phyloP scores from a whole-genome alignment of 495 filamentous ascomycete genomes.

The Trichoderma reesei region DNA sequence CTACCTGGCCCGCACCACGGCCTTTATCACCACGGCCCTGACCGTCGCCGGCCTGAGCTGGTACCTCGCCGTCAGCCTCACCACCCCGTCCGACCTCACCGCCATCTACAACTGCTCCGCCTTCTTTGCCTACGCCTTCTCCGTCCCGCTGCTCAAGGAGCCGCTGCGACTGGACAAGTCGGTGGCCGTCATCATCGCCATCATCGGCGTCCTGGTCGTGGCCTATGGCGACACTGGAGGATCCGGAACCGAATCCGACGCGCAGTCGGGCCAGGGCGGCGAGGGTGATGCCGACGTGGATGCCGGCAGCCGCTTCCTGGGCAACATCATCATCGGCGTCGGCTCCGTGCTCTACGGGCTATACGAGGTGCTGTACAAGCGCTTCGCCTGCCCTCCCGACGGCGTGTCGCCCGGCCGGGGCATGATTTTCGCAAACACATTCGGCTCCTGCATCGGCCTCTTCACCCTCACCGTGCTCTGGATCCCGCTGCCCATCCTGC shows the following conservation, averaged over 20 bases:
- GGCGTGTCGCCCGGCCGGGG: conserved; percentile 68
- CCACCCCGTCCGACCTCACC: conserved; percentile 82
- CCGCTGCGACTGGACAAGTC: conserved; percentile 70
- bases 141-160: conserved; percentile 79
- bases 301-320: conserved; percentile 52
- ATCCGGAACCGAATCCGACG: conserved; percentile 32
- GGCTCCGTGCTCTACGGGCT: conserved; percentile 91
- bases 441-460: conserved; percentile 72
- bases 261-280: conserved; percentile 18
- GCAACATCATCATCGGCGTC: conserved; percentile 87
- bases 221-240: conserved; percentile 67
- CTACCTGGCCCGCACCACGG: conserved; percentile 70
- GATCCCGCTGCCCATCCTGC: conserved; percentile 82
- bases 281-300: background rate
- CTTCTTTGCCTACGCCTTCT: conserved; percentile 96
- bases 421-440: conserved; percentile 87
- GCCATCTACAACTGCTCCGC: conserved; percentile 99
- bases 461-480: conserved; percentile 84
- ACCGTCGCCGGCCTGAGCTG: conserved; percentile 89
- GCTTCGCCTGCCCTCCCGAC: conserved; percentile 82
- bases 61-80: conserved; percentile 92
- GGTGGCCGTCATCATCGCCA: conserved; percentile 73
- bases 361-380: conserved; percentile 96
- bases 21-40: conserved; percentile 72
- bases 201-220: conserved; percentile 79